A percentile compares a stretch with the other conserved stretches of the same genome.
Evolutionary conservation across 2,329 filamentous ascomycete species (phyloP).

Genomic region (Amesomyces nigricolor): DNA sequence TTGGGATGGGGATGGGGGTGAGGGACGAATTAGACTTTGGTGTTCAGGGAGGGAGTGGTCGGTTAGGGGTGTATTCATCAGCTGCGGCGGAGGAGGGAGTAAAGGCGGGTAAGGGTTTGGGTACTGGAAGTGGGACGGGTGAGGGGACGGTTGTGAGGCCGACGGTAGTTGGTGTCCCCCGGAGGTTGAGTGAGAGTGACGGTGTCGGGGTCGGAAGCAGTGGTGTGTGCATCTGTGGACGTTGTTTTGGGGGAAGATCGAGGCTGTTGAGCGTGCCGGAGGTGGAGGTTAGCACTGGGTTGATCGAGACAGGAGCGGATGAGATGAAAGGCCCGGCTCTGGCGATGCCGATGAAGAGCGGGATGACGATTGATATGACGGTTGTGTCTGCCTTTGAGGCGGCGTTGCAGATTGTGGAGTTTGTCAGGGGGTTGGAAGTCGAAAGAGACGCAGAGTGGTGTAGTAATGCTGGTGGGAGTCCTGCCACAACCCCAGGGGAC

Average conservation of each 20-base stretch:
- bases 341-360: slow-evolving; percentile 14
- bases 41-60: no score
- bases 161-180: no score
- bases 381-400: slow-evolving; percentile 19
- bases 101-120: no score
- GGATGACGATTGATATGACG: slow-evolving; percentile 28
- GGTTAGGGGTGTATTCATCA: no score
- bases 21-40: slow-evolving; percentile 18
- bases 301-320: neutral
- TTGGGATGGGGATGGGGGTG: neutral
- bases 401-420: slow-evolving; percentile 28
- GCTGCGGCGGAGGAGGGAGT: no score
- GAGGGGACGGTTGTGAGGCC: no score
- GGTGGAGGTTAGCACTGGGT: neutral
- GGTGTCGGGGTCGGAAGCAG: neutral
- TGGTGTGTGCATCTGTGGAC: neutral
- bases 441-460: slow-evolving; percentile 20
- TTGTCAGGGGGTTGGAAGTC: slow-evolving; percentile 23
- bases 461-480: neutral
- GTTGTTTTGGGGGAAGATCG: neutral
- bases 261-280: neutral
- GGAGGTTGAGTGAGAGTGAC: neutral
- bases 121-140: no score
- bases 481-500: slow-evolving; percentile 17
- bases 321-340: neutral